These are phyloP conservation scores for Termitomyces sp. DNA, from an alignment of 768 basidiomycete species.

Conservation along the genomic window DNA sequence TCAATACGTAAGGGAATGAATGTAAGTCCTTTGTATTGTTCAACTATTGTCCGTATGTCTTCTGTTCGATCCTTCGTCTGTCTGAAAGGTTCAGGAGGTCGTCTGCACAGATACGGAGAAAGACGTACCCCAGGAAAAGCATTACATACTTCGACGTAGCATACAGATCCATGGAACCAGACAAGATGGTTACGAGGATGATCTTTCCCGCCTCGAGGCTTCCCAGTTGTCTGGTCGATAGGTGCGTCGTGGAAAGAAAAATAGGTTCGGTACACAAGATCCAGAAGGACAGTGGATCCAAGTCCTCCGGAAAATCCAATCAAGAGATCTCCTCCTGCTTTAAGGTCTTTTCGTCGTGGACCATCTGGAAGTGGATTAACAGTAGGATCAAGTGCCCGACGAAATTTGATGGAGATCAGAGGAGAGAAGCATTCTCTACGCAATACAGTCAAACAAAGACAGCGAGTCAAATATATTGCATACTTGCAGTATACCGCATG, in stretches of 20 bases:
- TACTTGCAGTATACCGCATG: constrained; percentile 87
- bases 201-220: constrained; percentile 48
- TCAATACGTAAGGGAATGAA: constrained; percentile 64
- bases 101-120: constrained; percentile 2
- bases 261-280: constrained; percentile 59
- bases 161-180: constrained; percentile 58
- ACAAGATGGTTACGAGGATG: constrained; percentile 60
- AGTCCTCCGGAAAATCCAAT: constrained; percentile 77
- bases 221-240: constrained; percentile 18
- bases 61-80: constrained; percentile 53
- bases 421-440: constrained; percentile 61
- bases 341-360: constrained; percentile 51
- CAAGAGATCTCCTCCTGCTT: constrained; percentile 62
- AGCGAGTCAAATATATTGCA: constrained; percentile 13
- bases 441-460: neutral
- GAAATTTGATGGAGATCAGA: constrained; percentile 57
- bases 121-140: constrained; percentile 55
- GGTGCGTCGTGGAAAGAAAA: constrained; percentile 27
- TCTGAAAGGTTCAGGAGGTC: constrained; percentile 11
- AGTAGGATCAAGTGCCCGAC: constrained; percentile 55
- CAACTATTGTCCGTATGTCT: constrained; percentile 40
- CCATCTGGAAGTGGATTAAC: constrained; percentile 53
- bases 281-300: constrained; percentile 66
- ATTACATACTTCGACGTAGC: constrained; percentile 65
- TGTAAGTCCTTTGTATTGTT: constrained; percentile 43